Conservation (phyloP, 2,329 filamentous ascomycete species). For the Didymosphaeria variabile region DNA sequence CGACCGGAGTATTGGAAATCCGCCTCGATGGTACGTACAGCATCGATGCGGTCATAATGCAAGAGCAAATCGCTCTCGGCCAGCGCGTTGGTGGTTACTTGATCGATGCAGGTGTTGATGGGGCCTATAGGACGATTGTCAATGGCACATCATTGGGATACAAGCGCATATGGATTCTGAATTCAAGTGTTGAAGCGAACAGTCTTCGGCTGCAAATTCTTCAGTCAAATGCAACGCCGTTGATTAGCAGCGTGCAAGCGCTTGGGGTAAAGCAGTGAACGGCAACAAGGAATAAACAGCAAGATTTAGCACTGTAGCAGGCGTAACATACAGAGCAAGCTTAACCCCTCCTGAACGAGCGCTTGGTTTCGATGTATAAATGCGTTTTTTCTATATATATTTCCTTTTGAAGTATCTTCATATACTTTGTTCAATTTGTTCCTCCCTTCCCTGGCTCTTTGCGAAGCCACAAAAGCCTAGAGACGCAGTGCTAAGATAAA, state of each 20-base stretch:
- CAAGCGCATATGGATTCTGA: constrained; percentile 23
- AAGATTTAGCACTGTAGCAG: background rate
- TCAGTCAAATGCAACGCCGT: constrained; percentile 25
- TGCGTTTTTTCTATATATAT: background rate
- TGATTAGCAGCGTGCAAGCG: constrained; percentile 20
- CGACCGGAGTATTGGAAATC: constrained; percentile 19
- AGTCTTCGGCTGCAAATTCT: constrained; percentile 21
- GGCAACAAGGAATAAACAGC: too few relatives aligned
- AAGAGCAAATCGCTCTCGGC: constrained; percentile 25
- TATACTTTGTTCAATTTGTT: background rate
- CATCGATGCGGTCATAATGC: constrained; percentile 24
- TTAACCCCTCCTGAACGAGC: background rate
- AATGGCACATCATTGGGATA: constrained; percentile 29
- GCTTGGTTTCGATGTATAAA: background rate
- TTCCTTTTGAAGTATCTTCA: background rate
- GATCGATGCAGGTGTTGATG: constrained; percentile 20
- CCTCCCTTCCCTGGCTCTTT: background rate
- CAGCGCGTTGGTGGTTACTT: constrained; percentile 25
- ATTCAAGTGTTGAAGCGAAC: constrained; percentile 9
- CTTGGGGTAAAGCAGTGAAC: constrained; percentile 13
- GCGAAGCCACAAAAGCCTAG: background rate
- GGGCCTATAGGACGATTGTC: constrained; percentile 16
- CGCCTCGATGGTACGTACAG: constrained; percentile 12
- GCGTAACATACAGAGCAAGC: background rate
- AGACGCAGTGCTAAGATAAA: background rate